phyloP scores from a whole-genome alignment of 2,329 filamentous ascomycete species.

The Arthrobotrys sinensis region DNA sequence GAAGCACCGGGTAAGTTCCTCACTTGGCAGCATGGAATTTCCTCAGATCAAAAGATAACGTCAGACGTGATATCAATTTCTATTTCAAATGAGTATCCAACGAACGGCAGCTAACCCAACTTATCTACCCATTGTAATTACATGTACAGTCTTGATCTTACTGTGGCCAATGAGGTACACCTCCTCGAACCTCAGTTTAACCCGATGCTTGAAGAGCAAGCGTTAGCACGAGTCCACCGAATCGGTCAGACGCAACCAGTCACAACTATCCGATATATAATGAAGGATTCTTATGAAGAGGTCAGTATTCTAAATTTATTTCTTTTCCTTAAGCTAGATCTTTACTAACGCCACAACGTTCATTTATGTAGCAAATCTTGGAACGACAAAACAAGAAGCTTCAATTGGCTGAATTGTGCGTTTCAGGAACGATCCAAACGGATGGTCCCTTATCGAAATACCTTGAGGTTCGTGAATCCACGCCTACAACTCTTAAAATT shows the following conservation, averaged over 20 bases:
- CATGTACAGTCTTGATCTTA: constrained; percentile 65
- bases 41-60: too few species aligned
- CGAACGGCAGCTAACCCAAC: too few species aligned
- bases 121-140: too few species aligned
- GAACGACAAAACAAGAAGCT: constrained; percentile 29
- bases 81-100: too few species aligned
- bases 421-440: constrained; percentile 6
- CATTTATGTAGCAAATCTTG: constrained; percentile 26
- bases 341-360: background rate
- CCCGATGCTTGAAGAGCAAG: constrained; percentile 65
- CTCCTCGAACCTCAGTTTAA: constrained; percentile 66
- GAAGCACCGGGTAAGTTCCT: constrained; percentile 65
- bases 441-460: constrained; percentile 13
- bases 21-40: too few species aligned
- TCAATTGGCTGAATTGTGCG: constrained; percentile 34
- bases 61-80: too few species aligned
- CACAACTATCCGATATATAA: constrained; percentile 64
- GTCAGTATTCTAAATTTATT: constrained; percentile 31
- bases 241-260: constrained; percentile 65
- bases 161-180: constrained; percentile 65
- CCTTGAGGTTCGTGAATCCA: constrained; percentile 37
- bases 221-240: constrained; percentile 64
- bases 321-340: background rate
- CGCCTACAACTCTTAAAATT: too few species aligned
- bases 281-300: constrained; percentile 65